Base-by-base conservation (phyloP, 805 yeast species). In the Candida fluviatilis region DNA sequence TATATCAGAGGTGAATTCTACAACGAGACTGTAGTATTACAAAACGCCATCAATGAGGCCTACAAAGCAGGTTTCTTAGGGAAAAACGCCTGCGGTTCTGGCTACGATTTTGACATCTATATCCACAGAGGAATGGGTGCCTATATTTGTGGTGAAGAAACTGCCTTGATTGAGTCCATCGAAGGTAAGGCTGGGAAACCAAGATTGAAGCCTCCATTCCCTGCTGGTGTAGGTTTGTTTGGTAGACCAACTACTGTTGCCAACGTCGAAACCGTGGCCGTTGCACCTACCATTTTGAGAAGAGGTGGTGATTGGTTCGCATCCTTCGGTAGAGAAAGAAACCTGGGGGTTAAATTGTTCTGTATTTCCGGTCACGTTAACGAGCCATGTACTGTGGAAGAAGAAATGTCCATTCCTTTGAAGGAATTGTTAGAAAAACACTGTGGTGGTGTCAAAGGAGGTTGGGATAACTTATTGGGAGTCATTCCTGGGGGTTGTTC, bases 141-240 rank as follows among this genome's bases (percentile, higher is more conserved):
- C 8, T 87, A 87, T 64, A 76, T 87, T 36, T 87, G 95, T 66
- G 95, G 95, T 54, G 95, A 87, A 66, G 95, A 87, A 66, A 87
- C 95, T 31, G 89, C 95, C 4, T 69, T 87, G 58, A 85, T 87
- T 57, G 95, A 87, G 69, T 81, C 90, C 3, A 70, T 87, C 38
- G 95, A 87, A 68, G 95, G 95, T 52, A 87, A 87, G 65, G 95
- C 93, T 41, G 95, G 95, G 49, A 87, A 87, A 66, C 95, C 95
- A 50, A 80, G 95, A 66, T 75, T 87, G 61, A 87, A 87, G 78
- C 95, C 95, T 26, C 95, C 95, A 47, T 87, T 87, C 77, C 95
- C 95, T 25, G 95, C 95, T 25, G 95, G 95, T 55, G 91, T 86
- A 42, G 95, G 95, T 54, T 71, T 87, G 39, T 87, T 84, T 51